Evolutionary conservation across 75 land plant species (phyloP), one percentile per base, ranked within the genome.

Genomic region (Larix kaempferi): DNA sequence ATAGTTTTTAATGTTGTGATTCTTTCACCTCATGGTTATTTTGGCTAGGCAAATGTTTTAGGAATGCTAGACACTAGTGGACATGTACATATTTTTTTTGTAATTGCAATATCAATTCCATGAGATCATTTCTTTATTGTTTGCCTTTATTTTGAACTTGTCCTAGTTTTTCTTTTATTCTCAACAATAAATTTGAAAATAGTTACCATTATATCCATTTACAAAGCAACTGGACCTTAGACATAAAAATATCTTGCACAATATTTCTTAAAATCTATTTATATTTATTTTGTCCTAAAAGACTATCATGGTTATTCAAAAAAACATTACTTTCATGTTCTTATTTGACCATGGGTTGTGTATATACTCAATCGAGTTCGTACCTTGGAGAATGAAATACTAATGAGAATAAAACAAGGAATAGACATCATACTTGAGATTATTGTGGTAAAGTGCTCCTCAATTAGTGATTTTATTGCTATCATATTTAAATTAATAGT

Each of bases 1-100:
- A 89, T 91, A 91, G 92, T 91, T 57, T 89, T 87, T 74, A 91
- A 86, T 80, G 89, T 91, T 41, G 91, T 87, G 49, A 89, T 89
- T 23, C 66, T 91, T 56, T 87, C 93, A 60, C 93, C 93, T 5
- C 93, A 91, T 79, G 93, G 93, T 10, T 91, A 91, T 78, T 91
- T 91, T 77, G 93, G 92, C 22, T 91, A 91, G 75, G 91, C 89
- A n/a, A 85, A 85, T 82, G 93, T 91, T 59, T 59, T 91, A 23
- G 93, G 93, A 7, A 75, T 91, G 76, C 93, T 92, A 16, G 93
- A 91, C 58, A 91, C 93, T 80, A 92, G 93, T 55, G 93, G 93
- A 25, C 91, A 89, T 89, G 93, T 89, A 77, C 21, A 49, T 67
- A 19, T 8, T 56, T 14, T 54, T 74, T 65, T 55, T 67, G 14